phyloP scores from a whole-genome alignment of 345 rosid species.

The Kernera saxatilis region DNA sequence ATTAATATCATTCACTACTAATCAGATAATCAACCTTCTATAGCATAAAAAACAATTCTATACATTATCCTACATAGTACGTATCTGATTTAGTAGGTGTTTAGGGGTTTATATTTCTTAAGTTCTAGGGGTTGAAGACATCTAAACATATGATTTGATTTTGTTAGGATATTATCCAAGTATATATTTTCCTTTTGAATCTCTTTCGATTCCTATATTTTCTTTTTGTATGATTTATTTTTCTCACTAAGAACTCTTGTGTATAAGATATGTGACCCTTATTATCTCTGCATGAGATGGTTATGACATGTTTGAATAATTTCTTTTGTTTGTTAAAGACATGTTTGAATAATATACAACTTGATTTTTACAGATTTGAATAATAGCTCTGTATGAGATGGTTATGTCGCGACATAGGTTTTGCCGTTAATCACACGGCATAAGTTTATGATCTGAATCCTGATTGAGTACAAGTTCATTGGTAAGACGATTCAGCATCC shows the following conservation, averaged over 20 bases:
- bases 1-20: no score
- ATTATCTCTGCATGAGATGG: neutral
- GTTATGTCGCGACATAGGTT: neutral
- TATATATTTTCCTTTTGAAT: neutral
- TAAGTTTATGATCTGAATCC: neutral
- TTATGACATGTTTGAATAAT: neutral
- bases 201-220: neutral
- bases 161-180: no score
- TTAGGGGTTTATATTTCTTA: neutral
- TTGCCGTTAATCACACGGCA: neutral
- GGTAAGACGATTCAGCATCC: neutral
- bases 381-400: no score
- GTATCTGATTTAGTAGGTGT: neutral
- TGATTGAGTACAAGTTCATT: neutral
- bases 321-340: no score
- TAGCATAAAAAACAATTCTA: no score
- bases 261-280: no score
- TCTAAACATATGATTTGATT: neutral
- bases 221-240: neutral
- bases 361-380: no score
- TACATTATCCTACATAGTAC: neutral
- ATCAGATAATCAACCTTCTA: no score
- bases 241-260: no score
- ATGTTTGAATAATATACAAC: neutral
- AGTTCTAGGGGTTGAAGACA: neutral